Evolutionary conservation across 2,329 filamentous ascomycete genomes (phyloP), one percentile per base, ranked within the genome.

Genomic region (Fusarium sp.): DNA sequence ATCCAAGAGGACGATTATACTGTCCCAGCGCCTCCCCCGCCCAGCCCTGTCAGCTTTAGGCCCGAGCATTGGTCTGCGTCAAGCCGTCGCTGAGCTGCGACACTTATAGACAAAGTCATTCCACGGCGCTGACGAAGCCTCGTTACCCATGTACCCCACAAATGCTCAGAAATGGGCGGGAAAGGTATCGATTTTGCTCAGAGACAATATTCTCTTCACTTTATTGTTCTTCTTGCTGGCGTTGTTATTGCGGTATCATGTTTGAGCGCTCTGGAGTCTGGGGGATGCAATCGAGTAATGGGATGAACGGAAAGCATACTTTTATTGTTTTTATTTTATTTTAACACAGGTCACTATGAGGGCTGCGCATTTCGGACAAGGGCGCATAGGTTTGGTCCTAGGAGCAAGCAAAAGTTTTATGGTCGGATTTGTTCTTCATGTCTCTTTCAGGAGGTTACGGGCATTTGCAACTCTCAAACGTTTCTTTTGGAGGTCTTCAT

Each of bases 1-100:
- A 86, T 88, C 71, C 82, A 82, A 67, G 85, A 88, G 72, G 80
- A 86, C 61, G 88, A 90, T 77, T 91, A 89, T 80, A 83, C 84
- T 31, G 88, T 90, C 21, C 89, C 89, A n/a, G 88, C 88, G 16
- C 86, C 89, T 39, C 89, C 89, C 15, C 89, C 89, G 21, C 88
- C 89, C 15, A 89, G 86, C 70, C 89, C 89, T 10, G 86, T 91
- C 75, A 86, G 86, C 79, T 90, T 89, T 74, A 84, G 86, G 29
- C 77, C 80, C 24, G 86, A 89, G 59, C 83, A 86, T 75, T 89
- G 87, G 86, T 80, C 84, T 54, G 77, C 78, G 35, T 75, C 77
- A 44, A 67, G 69, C 44, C 75, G 72, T 54, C 76, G 72, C 59
- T 78, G 68, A 76, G 61, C 46, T 57, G 37, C 58, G 41, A 66